phyloP scores from a whole-genome alignment of 257 asterid genomes.

The Gentiana dahurica region DNA sequence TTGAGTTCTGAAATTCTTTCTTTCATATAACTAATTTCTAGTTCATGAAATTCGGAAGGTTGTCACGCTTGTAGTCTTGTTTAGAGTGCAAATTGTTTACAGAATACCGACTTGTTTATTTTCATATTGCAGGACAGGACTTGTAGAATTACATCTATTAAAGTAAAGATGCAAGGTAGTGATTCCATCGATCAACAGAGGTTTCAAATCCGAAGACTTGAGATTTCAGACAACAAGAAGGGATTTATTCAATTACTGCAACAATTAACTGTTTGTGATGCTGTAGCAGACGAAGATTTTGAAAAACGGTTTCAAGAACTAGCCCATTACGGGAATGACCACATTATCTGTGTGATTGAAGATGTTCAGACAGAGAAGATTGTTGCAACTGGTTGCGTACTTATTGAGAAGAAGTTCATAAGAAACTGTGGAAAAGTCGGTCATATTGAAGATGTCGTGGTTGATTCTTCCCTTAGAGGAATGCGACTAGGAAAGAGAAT shows the following conservation, averaged over 20 bases:
- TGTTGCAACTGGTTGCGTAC: conserved; percentile 72
- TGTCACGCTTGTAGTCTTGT: neutral
- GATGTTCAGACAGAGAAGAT: conserved; percentile 37
- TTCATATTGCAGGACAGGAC: neutral
- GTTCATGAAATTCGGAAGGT: too few relatives aligned
- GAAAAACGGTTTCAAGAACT: conserved; percentile 40
- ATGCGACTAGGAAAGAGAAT: conserved; percentile 66
- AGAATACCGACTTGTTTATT: neutral
- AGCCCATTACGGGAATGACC: conserved; percentile 46
- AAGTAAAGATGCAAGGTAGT: conserved; percentile 22
- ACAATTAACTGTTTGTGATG: conserved; percentile 59
- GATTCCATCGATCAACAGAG: conserved; percentile 21
- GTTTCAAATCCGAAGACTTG: conserved; percentile 44
- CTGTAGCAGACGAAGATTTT: conserved; percentile 49
- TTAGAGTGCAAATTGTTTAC: neutral
- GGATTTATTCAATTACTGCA: conserved; percentile 57
- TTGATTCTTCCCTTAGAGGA: conserved; percentile 60
- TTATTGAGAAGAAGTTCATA: conserved; percentile 60
- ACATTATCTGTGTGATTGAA: conserved; percentile 58
- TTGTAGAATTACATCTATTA: neutral
- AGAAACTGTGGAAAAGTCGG: conserved; percentile 78
- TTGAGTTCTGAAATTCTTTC: too few relatives aligned
- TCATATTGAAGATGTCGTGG: conserved; percentile 90
- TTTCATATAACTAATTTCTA: too few relatives aligned
- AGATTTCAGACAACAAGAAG: conserved; percentile 54